Percentiles rank a stretch among this genome's conserved stretches.
Evolutionary conservation across 169 alveolate species (phyloP).

Genomic region (Cryptosporidium parvum): DNA sequence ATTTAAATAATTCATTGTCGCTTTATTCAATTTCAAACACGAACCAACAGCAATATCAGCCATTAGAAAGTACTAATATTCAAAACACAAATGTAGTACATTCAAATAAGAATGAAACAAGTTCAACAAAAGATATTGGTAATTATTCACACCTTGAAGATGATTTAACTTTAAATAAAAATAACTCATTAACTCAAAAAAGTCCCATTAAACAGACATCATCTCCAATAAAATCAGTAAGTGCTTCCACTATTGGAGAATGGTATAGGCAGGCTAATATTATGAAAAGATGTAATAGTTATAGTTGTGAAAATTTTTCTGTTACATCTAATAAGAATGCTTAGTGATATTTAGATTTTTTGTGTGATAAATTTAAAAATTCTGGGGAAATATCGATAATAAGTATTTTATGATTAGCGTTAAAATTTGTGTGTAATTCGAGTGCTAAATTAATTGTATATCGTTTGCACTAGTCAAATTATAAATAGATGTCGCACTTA

Average conservation of each 20-base stretch:
- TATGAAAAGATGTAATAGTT: conserved; percentile 51
- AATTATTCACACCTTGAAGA: not conserved
- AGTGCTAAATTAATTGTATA: not conserved
- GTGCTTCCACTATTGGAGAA: conserved; percentile 62
- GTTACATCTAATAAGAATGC: conserved; percentile 5
- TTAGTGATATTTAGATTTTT: not conserved
- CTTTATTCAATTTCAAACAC: not conserved
- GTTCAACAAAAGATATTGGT: not conserved
- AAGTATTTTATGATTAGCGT: not conserved
- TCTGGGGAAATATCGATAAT: conserved; percentile 6
- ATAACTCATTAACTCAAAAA: conserved; percentile 8
- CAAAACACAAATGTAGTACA: not conserved
- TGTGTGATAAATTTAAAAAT: not conserved
- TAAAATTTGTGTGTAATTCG: conserved; percentile 19
- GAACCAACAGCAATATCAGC: not conserved
- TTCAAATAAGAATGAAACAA: not conserved
- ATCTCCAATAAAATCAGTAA: conserved; percentile 46
- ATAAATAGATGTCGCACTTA: conserved; percentile 11
- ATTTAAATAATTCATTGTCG: conserved; percentile 10
- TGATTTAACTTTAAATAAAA: not conserved
- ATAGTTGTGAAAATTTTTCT: conserved; percentile 53
- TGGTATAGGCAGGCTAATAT: conserved; percentile 74
- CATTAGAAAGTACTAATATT: not conserved
- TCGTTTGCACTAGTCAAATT: not conserved
- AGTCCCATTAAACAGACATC: not conserved